These are phyloP conservation scores for Selenicereus undatus DNA, from an alignment of 148 eudicot genomes.

Conservation along the genomic window DNA sequence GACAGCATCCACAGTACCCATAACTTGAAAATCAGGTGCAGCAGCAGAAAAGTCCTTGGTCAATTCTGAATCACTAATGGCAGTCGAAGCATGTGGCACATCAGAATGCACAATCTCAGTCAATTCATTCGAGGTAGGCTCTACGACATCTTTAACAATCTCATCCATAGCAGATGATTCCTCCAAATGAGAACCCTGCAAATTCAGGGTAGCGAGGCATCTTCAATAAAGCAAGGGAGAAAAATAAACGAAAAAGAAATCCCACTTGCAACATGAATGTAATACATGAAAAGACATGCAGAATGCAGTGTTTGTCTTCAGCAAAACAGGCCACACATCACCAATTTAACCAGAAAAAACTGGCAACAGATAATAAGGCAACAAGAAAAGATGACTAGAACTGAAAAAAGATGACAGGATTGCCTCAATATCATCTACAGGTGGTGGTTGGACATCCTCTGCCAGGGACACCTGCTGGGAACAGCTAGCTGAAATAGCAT, in stretches of 20 bases:
- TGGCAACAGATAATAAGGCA: neutral
- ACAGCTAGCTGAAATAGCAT: slow-evolving; percentile 39
- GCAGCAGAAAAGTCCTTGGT: slow-evolving; percentile 31
- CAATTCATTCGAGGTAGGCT: slow-evolving; percentile 25
- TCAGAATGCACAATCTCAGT: slow-evolving; percentile 29
- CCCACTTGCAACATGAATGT: neutral
- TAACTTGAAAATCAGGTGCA: slow-evolving; percentile 44
- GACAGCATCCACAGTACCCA: slow-evolving; percentile 41
- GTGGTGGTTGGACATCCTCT: slow-evolving; percentile 32
- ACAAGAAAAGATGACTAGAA: neutral
- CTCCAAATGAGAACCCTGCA: slow-evolving; percentile 41
- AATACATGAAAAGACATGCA: slow-evolving; percentile 13
- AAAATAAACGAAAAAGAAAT: neutral
- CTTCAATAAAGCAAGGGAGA: slow-evolving; percentile 1
- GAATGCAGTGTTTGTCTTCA: neutral
- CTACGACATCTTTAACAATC: slow-evolving; percentile 31
- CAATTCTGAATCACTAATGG: slow-evolving; percentile 30
- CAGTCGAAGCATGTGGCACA: slow-evolving; percentile 36
- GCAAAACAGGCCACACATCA: neutral
- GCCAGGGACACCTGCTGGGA: slow-evolving; percentile 35
- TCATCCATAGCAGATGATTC: slow-evolving; percentile 29
- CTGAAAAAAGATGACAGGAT: slow-evolving; percentile 10
- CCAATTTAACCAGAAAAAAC: neutral
- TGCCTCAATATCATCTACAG: slow-evolving; percentile 51
- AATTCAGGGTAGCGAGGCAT: slow-evolving; percentile 21